Evolutionary conservation across 2,329 filamentous ascomycete genomes (phyloP).

Genomic region (Aspergillus sp.): DNA sequence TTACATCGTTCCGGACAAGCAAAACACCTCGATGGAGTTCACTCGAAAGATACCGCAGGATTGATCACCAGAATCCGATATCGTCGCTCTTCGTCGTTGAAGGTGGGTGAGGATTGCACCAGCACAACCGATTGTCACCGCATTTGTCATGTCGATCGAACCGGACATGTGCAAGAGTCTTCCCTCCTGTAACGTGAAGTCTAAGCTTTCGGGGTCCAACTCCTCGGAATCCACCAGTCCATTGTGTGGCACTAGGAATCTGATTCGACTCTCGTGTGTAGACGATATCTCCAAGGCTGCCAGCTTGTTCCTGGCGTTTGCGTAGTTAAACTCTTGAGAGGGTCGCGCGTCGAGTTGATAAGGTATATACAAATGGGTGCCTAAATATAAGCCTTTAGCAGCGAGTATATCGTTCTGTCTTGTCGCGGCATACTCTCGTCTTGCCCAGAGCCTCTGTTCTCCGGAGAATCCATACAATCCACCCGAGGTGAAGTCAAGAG

Average conservation of each 20-base stretch:
- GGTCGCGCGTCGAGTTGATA: constrained; percentile 67
- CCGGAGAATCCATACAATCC: constrained; percentile 42
- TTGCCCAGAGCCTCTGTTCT: constrained; percentile 45
- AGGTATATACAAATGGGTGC: constrained; percentile 53
- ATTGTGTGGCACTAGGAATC: constrained; percentile 63
- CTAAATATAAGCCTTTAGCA: constrained; percentile 23
- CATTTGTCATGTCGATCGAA: constrained; percentile 71
- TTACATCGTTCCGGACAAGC: constrained; percentile 61
- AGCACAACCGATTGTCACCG: constrained; percentile 75
- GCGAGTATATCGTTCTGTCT: background rate
- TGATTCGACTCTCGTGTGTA: constrained; percentile 47
- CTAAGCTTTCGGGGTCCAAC: constrained; percentile 38
- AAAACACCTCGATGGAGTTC: constrained; percentile 70
- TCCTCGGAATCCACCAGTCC: constrained; percentile 45
- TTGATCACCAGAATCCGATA: constrained; percentile 61
- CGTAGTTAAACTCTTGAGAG: constrained; percentile 69
- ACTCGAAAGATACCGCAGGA: constrained; percentile 60
- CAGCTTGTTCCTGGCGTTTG: constrained; percentile 66
- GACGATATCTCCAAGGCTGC: constrained; percentile 56
- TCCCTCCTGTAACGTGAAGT: constrained; percentile 58
- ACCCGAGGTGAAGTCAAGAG: constrained; percentile 58
- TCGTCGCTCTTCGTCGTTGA: constrained; percentile 63
- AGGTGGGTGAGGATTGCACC: constrained; percentile 83
- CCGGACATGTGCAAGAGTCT: constrained; percentile 68
- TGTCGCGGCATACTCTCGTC: constrained; percentile 28